Base-by-base conservation (phyloP, 495 filamentous ascomycete genomes). In the Aspergillus taichungensis region DNA sequence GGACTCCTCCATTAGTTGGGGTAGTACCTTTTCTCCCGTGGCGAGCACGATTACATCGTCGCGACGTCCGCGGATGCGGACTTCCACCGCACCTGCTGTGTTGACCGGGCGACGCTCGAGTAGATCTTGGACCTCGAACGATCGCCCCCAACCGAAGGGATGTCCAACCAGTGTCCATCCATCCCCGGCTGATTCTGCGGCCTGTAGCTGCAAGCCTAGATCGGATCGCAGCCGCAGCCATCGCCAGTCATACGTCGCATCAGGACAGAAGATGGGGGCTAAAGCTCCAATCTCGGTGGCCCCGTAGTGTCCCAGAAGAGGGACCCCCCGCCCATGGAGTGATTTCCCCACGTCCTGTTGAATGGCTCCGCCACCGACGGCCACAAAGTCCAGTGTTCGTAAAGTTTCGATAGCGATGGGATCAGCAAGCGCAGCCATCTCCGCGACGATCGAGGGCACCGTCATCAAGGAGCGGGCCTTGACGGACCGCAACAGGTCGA, bases 381-480 rank as follows among this genome's bases (percentile, higher is more conserved):
- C 61, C 8, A 75, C 62, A 46, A 70, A 75, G 13, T 69, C 51
- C 2, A 75, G 55, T 1, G 12, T 3, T 3, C 37, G 31, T 8
- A 74, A 56, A 7, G 40, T 48, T 2, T 43, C 12, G n/a, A 57
- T 43, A n/a, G 57, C 62, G 13, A 45, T 44, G n/a, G 43, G 39
- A 12, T 53, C 42, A 5, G 55, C 47, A 5, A 66, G 40, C 3
- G 46, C 50, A 6, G 58, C 28, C 6, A 73, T 58, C 5, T 74
- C 71, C 29, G 73, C 71, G 0, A 74, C 47, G n/a, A 73, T 68
- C 0, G 55, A 66, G 1, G 71, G 71, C 6, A 73, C 71, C 0
- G 68, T 64, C 64, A 74, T 71, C 13, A 74, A 45, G 4, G 67
- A 66, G 12, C 47, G 38, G 3, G 62, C 57, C 6, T 49, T 47